Base-by-base conservation (phyloP, 805 yeast species). In the Pichia sporocuriosa region DNA sequence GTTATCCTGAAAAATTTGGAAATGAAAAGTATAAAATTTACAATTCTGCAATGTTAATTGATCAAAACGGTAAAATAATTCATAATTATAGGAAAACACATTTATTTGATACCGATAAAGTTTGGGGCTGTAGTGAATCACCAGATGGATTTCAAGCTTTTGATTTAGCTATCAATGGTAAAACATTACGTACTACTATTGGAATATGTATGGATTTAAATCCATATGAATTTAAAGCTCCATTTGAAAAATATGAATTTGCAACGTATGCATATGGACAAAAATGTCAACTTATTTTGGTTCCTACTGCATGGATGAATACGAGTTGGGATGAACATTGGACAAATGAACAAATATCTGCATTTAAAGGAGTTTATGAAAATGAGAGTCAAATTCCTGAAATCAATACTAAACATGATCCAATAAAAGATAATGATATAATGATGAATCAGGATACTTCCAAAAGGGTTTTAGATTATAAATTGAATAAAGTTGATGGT, bases 161-260 rank as follows among this genome's bases (percentile, higher is more conserved):
- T 37, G 67, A 66, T 4, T 51, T 81, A 32, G 51, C 52, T 4
- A 58, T 74, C 17, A 54, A 56, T 17, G 55, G 54, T 16, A 36
- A 37, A 13, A 38, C 19, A 4, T 50, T 74, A 6, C 69, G 58
- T 27, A 65, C 82, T 1, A 70, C 79, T 26, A 68, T 89, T 41
- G 97, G 96, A 0, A 87, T 89, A 6, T 89, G 97, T 58, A 89
- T 89, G 97, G 97, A 89, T 62, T 60, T 89, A 47, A 88, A 85
- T 57, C 96, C 96, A 0, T 83, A 84, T 58, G 70, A 84, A 56
- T 89, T 89, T 58, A 67, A 74, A 48, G 87, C 95, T 1, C 88
- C 94, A 1, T 88, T 86, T 61, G 67, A 71, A 28, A 69, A 67
- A 21, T 86, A 73, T 56, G 97, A 89, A 59, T 85, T 84, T 59